Evolutionary conservation across 208 protist species (phyloP).

Genomic region (Acanthamoeba healyi): DNA sequence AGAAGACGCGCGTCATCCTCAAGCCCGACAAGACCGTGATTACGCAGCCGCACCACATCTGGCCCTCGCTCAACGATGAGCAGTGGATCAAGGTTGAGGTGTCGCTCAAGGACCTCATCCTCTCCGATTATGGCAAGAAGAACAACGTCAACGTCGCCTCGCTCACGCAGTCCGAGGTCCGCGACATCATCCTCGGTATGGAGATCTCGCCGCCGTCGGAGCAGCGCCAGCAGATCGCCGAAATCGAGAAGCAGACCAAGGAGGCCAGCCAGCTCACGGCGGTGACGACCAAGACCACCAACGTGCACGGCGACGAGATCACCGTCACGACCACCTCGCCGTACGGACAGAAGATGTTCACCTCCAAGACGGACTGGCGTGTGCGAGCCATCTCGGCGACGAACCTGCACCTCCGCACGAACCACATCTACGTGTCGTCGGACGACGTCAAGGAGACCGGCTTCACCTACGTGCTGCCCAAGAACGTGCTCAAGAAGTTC

Average conservation of each 20-base stretch:
- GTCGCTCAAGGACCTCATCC: slow-evolving; percentile 99
- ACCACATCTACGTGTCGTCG: slow-evolving; percentile 96
- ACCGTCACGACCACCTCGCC: slow-evolving; percentile 92
- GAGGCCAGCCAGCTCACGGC: slow-evolving; percentile 92
- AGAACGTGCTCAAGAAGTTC: slow-evolving; percentile 97
- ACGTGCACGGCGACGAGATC: slow-evolving; percentile 95
- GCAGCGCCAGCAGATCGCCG: slow-evolving; percentile 99
- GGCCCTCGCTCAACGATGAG: slow-evolving; percentile 98
- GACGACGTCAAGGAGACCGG: slow-evolving; percentile 93
- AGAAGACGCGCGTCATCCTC: slow-evolving; percentile 96
- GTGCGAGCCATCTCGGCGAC: slow-evolving; percentile 94
- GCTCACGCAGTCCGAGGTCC: slow-evolving; percentile 99
- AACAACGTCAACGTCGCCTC: slow-evolving; percentile 99
- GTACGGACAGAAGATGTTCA: slow-evolving; percentile 94
- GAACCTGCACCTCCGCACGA: slow-evolving; percentile 95
- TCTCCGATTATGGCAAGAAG: slow-evolving; percentile 99
- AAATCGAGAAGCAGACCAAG: slow-evolving; percentile 97
- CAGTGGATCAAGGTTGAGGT: slow-evolving; percentile 99
- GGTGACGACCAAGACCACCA: slow-evolving; percentile 92
- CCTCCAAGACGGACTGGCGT: slow-evolving; percentile 96
- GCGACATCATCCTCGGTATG: slow-evolving; percentile 99
- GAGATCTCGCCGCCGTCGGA: slow-evolving; percentile 98
- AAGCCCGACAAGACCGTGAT: slow-evolving; percentile 97
- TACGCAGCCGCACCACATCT: slow-evolving; percentile 98
- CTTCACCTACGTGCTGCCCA: slow-evolving; percentile 96